Conservation (phyloP, 352 stramenopile species). For the Elongisporangium undulatum region DNA sequence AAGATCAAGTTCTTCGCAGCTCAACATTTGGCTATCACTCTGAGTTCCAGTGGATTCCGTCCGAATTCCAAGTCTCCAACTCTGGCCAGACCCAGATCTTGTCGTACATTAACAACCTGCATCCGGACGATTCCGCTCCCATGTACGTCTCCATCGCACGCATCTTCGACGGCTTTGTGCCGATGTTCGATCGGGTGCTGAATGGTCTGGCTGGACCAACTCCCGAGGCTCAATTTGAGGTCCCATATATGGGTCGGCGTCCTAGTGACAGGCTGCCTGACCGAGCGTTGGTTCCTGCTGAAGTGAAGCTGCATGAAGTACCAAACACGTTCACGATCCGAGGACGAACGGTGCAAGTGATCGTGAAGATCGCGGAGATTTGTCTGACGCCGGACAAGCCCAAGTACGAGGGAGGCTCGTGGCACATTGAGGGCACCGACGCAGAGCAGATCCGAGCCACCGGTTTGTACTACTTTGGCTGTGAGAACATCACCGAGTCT, state of each 20-base stretch:
- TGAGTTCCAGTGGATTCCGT: slow-evolving; percentile 40
- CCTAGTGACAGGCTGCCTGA: neutral
- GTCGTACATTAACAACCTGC: slow-evolving; percentile 59
- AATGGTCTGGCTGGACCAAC: neutral
- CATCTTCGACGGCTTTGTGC: slow-evolving; percentile 31
- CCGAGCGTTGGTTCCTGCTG: neutral
- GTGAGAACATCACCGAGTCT: slow-evolving; percentile 42
- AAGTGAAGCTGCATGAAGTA: neutral
- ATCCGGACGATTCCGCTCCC: slow-evolving; percentile 14
- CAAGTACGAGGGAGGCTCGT: slow-evolving; percentile 30
- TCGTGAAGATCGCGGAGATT: slow-evolving; percentile 52
- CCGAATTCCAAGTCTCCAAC: slow-evolving; percentile 18
- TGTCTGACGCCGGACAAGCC: slow-evolving; percentile 34
- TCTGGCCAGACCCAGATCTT: slow-evolving; percentile 14
- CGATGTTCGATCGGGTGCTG: slow-evolving; percentile 30
- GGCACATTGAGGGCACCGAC: slow-evolving; percentile 46
- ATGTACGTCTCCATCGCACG: slow-evolving; percentile 28
- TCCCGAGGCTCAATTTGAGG: neutral
- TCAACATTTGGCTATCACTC: slow-evolving; percentile 12
- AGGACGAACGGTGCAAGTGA: slow-evolving; percentile 26
- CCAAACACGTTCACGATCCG: slow-evolving; percentile 7
- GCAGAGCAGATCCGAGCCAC: slow-evolving; percentile 40
- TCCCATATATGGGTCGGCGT: neutral
- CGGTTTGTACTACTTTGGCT: slow-evolving; percentile 46
- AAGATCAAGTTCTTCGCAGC: neutral